These are phyloP conservation scores for Phlyctochytrium arcticum DNA, from an alignment of 192 early-diverging fungal genomes.

Conservation along the genomic window DNA sequence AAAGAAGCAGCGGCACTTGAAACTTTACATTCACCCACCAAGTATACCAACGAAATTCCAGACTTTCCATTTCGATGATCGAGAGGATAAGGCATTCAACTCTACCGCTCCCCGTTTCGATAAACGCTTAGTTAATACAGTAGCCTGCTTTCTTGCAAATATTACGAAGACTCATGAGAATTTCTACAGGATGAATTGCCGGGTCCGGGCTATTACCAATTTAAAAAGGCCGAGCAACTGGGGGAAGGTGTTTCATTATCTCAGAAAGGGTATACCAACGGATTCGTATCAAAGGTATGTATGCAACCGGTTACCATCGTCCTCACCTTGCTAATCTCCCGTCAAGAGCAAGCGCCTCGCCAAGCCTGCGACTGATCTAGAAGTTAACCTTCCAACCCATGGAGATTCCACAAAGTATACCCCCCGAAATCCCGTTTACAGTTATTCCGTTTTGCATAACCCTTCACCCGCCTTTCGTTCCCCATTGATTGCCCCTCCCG, in stretches of 20 bases:
- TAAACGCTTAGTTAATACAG: constrained; percentile 18
- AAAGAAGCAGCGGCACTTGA: constrained; percentile 26
- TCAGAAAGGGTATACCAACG: constrained; percentile 41
- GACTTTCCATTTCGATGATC: constrained; percentile 48
- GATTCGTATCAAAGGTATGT: constrained; percentile 48
- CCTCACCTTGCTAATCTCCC: too few relatives aligned
- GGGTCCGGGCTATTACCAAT: constrained; percentile 49
- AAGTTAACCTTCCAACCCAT: constrained; percentile 11
- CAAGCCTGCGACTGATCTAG: constrained; percentile 37
- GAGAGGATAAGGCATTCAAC: constrained; percentile 45
- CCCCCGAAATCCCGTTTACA: constrained; percentile 30
- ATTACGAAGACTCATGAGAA: too few relatives aligned
- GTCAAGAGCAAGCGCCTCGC: constrained; percentile 21
- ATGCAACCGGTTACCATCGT: background rate
- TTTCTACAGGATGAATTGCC: constrained; percentile 46
- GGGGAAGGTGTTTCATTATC: constrained; percentile 32
- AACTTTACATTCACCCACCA: constrained; percentile 48
- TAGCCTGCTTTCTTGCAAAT: too few relatives aligned
- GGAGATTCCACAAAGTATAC: constrained; percentile 29
- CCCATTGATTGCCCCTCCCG: constrained; percentile 5
- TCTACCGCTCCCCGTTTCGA: constrained; percentile 44
- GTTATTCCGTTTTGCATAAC: constrained; percentile 22
- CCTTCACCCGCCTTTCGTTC: constrained; percentile 40
- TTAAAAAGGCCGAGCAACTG: constrained; percentile 18
- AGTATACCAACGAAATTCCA: constrained; percentile 51